These are phyloP conservation scores for Aspergillus aculeatinus DNA, from an alignment of 2,329 filamentous ascomycete genomes.

Conservation along the genomic window DNA sequence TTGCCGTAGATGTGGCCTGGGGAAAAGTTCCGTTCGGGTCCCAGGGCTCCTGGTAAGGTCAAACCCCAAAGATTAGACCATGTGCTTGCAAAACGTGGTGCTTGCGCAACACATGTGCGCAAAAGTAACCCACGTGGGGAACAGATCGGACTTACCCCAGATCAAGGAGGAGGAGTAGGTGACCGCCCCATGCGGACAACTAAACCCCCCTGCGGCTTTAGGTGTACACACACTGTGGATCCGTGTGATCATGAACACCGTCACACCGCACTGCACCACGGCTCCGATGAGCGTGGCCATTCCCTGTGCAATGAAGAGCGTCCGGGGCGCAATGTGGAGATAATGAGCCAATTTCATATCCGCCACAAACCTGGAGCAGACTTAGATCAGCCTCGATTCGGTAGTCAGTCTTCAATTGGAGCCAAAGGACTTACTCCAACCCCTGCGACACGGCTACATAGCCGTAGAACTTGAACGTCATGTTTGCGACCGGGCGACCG, in stretches of 20 bases:
- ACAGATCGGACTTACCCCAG: conserved; percentile 53
- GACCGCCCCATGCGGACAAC: conserved; percentile 56
- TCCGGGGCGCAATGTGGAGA: conserved; percentile 47
- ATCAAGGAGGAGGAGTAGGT: conserved; percentile 70
- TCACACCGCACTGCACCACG: conserved; percentile 51
- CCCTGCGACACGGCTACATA: conserved; percentile 67
- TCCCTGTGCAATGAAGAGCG: conserved; percentile 53
- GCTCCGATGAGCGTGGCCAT: conserved; percentile 51
- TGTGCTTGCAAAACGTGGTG: not conserved
- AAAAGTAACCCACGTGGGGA: not conserved
- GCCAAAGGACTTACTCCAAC: conserved; percentile 39
- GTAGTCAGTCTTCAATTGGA: not conserved
- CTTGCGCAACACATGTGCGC: not conserved
- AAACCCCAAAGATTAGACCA: not conserved
- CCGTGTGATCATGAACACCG: conserved; percentile 50
- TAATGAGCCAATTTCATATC: conserved; percentile 64
- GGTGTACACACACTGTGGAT: conserved; percentile 53
- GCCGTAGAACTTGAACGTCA: conserved; percentile 71
- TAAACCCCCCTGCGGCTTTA: conserved; percentile 59
- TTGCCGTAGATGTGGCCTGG: conserved; percentile 61
- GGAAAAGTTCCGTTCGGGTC: conserved; percentile 67
- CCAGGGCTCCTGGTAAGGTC: conserved; percentile 53
- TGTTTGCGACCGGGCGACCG: conserved; percentile 50
- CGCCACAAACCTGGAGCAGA: conserved; percentile 56
- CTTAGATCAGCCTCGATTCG: not conserved